These are phyloP conservation scores for Euclidium syriacum DNA, from an alignment of 345 rosid species.

Conservation along the genomic window DNA sequence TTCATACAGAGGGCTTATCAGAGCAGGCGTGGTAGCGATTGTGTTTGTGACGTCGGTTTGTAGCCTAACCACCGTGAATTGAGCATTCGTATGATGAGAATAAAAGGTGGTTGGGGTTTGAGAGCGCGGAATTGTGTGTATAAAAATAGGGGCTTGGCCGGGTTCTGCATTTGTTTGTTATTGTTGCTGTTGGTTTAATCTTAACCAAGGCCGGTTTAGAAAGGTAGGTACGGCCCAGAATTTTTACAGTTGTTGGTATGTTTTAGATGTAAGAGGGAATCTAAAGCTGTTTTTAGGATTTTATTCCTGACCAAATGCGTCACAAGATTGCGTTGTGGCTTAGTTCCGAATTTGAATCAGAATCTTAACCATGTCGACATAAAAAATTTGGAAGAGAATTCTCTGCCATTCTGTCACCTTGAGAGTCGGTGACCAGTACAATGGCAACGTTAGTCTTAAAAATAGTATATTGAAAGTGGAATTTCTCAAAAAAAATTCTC, in stretches of 20 bases:
- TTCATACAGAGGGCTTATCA: constrained; percentile 27
- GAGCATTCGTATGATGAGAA: background rate
- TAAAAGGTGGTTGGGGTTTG: background rate
- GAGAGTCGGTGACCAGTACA: no score
- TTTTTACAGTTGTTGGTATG: constrained; percentile 4
- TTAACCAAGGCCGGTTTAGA: constrained; percentile 6
- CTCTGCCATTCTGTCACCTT: no score
- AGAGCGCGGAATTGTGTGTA: background rate
- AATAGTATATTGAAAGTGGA: no score
- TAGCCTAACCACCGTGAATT: background rate
- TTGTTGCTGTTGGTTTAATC: constrained; percentile 4
- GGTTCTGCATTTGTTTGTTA: constrained; percentile 6
- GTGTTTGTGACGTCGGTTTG: constrained; percentile 36
- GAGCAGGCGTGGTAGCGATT: constrained; percentile 29
- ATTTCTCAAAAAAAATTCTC: no score
- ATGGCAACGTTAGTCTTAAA: no score
- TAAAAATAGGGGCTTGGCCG: background rate
- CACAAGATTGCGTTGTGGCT: background rate
- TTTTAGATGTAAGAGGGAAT: background rate
- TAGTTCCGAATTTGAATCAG: background rate
- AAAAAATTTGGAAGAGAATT: no score
- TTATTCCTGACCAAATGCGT: background rate
- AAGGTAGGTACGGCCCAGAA: background rate
- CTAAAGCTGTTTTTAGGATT: background rate
- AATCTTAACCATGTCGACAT: no score